phyloP scores from a whole-genome alignment of 1,284 basidiomycete genomes.

The Cryptococcus wingfieldii region DNA sequence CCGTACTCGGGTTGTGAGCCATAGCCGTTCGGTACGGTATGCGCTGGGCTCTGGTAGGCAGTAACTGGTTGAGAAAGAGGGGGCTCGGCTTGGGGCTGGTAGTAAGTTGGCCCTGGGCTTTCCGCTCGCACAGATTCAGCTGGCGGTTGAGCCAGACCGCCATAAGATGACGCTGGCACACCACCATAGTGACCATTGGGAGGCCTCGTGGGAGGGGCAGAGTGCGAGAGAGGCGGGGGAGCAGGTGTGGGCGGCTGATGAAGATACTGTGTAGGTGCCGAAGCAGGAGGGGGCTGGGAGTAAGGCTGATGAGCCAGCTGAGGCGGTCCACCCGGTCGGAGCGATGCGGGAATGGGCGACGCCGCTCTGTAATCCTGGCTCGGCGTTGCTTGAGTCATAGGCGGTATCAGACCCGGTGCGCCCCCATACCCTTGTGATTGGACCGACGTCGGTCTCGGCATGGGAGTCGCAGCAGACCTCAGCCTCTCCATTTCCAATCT shows the following conservation, averaged over 20 bases:
- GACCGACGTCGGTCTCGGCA: conserved; percentile 22
- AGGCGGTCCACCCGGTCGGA: conserved; percentile 14
- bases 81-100: background rate
- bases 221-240: conserved; percentile 22
- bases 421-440: conserved; percentile 3
- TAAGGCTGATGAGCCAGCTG: conserved; percentile 15
- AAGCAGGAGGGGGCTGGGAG: conserved; percentile 12
- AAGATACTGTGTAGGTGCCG: conserved; percentile 3
- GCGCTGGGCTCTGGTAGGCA: conserved; percentile 1
- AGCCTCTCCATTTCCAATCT: conserved; percentile 12
- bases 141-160: conserved; percentile 11
- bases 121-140: conserved; percentile 11
- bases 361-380: conserved; percentile 13
- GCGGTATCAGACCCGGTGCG: conserved; percentile 2
- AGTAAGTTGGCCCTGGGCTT: conserved; percentile 14
- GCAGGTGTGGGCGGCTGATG: conserved; percentile 14
- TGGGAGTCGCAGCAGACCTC: conserved; percentile 15
- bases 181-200: conserved; percentile 19
- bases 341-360: conserved; percentile 18
- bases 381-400: conserved; percentile 6
- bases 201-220: conserved; percentile 24
- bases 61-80: background rate
- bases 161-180: conserved; percentile 26
- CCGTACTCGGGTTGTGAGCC: background rate
- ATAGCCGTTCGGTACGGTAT: background rate